Conservation (phyloP, 768 basidiomycete species). For the Xerocomellus intermedius region DNA sequence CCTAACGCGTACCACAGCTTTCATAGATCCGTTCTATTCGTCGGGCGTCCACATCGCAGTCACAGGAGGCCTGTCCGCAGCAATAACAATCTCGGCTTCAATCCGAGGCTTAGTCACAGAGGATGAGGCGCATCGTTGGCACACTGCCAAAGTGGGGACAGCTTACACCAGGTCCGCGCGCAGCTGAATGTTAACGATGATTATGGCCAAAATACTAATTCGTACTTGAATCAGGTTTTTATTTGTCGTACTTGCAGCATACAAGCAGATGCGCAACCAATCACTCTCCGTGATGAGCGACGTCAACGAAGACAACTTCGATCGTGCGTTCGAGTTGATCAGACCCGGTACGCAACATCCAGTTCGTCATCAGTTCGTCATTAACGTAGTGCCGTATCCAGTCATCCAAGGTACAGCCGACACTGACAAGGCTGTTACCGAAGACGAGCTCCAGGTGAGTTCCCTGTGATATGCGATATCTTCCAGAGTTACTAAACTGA, state of each 20-base stretch:
- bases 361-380: not conserved
- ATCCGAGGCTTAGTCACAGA: conserved; percentile 9
- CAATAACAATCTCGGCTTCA: conserved; percentile 10
- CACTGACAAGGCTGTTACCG: conserved; percentile 4
- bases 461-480: not conserved
- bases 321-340: conserved; percentile 13
- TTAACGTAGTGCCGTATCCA: not conserved
- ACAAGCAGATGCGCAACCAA: conserved; percentile 16
- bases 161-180: conserved; percentile 6
- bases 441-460: conserved; percentile 7
- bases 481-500: not conserved
- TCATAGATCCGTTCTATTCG: conserved; percentile 16
- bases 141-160: conserved; percentile 8
- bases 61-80: conserved; percentile 10
- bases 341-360: conserved; percentile 3
- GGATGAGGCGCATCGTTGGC: conserved; percentile 9
- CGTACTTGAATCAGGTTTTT: conserved; percentile 4
- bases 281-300: conserved; percentile 5
- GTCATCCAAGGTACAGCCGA: conserved; percentile 10
- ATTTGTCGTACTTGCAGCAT: conserved; percentile 9
- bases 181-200: too few species aligned
- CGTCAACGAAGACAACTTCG: conserved; percentile 12
- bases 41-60: conserved; percentile 12
- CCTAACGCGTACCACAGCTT: not conserved
- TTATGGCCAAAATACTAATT: too few species aligned